Evolutionary conservation across 352 stramenopile species (phyloP), one percentile per base, ranked within the genome.

Genomic region (Phytopythium chamaehyphon): DNA sequence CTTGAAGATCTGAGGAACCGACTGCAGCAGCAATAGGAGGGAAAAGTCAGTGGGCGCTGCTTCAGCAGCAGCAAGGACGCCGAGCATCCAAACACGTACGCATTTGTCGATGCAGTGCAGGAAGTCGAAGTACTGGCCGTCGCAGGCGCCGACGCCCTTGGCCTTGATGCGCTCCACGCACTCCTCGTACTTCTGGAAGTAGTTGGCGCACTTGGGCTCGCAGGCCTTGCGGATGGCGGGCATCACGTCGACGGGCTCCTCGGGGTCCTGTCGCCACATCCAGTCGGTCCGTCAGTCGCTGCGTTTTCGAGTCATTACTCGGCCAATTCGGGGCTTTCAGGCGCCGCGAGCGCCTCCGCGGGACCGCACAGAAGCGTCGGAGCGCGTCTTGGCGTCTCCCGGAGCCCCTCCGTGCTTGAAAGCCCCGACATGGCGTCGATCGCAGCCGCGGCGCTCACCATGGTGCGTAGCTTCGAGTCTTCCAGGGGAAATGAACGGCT

Each of bases 91-190:
- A 23, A 8, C 15, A 82, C 80, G 46, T 88, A 96, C 88, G 72
- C 93, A 98, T 84, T 97, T 88, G 71, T 98, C 93, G 51, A 98
- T 85, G 71, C 93, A 98, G 77, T 97, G 87, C 61, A 97, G 76
- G 58, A 90, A 88, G 71, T 98, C 94, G 62, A 97, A 98, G 72
- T 97, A 98, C 80, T 97, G 96, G 61, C 89, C 90, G 61, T 97
- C 91, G 68, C 94, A 98, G 51, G 88, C 80, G 33, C 90, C 92
- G 35, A 97, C 86, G 46, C 88, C 89, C 72, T 96, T 97, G 59
- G 76, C 78, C 46, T 81, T 84, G 59, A 98, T 95, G 57, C 94
- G 87, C 56, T 93, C 74, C 43, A 96, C 71, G 66, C 94, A 98
- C 15, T 76, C 88, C 54, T 96, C 77, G 72, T 98, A 98, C 61